Base-by-base conservation (phyloP, 805 yeast genomes). In the Metschnikowia noctiluminum region DNA sequence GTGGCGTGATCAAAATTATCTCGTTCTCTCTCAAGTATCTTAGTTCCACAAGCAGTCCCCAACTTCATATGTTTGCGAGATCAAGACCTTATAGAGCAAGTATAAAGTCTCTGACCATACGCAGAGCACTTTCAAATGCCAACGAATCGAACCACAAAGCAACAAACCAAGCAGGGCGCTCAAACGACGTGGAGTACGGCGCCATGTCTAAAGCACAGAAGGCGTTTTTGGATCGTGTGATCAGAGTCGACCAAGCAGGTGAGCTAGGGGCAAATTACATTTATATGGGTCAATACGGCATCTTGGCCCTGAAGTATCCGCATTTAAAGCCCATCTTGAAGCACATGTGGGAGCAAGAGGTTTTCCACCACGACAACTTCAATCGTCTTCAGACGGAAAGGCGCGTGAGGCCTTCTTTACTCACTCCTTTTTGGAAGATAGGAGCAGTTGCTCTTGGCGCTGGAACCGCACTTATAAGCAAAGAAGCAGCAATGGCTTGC, bases 401-500 rank as follows among this genome's bases (percentile, higher is more conserved):
- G 55, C 73, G 97, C 43, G 96, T 91, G 1, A 79, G 99, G 59
- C 99, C 99, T 3, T 89, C 97, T 0, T 59, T 94, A 13, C 67
- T 94, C 37, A 91, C 98, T 0, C 99, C 99, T 1, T 60, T 89
- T 1, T 94, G 99, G 99, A 90, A 87, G 63, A 66, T 80, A 0
- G 98, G 97, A 3, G 98, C 99, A 0, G 75, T 86, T 43, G 83
- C 84, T 0, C 75, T 94, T 72, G 99, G 99, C 3, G 81, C 82
- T 1, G 86, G 84, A 1, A 94, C 98, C 0, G 97, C 96, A 0
- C 58, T 87, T 46, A 68, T 90, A 53, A 85, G 97, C 14, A 89
- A 89, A 61, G 97, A 92, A 63, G 97, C 96, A 2, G 98, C 99
- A 2, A 94, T 94, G 99, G 98, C 99, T 1, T 94, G 99, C 65